Percentiles rank a stretch among this genome's conserved stretches.
phyloP scores from a whole-genome alignment of 192 early-diverging fungal species.

The Backusella psychrophila region DNA sequence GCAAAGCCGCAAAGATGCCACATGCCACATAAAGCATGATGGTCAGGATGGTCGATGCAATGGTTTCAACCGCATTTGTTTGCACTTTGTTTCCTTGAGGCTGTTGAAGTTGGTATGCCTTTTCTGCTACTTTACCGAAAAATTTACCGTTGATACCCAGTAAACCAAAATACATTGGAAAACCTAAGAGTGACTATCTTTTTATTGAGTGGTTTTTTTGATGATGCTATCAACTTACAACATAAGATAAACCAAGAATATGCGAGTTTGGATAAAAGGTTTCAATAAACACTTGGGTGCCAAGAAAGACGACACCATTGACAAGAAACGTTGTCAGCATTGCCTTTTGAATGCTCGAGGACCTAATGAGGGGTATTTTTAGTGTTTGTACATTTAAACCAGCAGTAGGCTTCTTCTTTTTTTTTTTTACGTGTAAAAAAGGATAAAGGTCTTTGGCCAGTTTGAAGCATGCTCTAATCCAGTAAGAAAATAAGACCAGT shows the following conservation, averaged over 20 bases:
- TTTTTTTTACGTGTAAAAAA: slow-evolving; percentile 38
- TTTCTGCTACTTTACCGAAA: slow-evolving; percentile 21
- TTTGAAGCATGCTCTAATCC: slow-evolving; percentile 29
- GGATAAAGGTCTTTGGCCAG: slow-evolving; percentile 38
- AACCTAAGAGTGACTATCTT: slow-evolving; percentile 19
- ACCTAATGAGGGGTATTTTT: slow-evolving; percentile 10
- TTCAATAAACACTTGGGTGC: slow-evolving; percentile 24
- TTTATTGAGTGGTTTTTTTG: background rate
- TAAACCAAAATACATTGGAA: slow-evolving; percentile 26
- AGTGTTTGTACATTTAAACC: background rate
- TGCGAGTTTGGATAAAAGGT: slow-evolving; percentile 20
- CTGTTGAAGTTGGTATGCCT: slow-evolving; percentile 12
- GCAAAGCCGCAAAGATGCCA: slow-evolving; percentile 23
- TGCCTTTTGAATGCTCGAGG: slow-evolving; percentile 29
- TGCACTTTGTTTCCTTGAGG: background rate
- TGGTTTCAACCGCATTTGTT: slow-evolving; percentile 15
- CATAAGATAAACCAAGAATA: slow-evolving; percentile 29
- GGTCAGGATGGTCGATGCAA: slow-evolving; percentile 26
- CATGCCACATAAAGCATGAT: slow-evolving; percentile 27
- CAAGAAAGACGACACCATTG: slow-evolving; percentile 32
- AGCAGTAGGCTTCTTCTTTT: no score
- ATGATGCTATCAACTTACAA: slow-evolving; percentile 6
- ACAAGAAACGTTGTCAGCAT: slow-evolving; percentile 26
- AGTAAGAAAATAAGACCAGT: slow-evolving; percentile 26
- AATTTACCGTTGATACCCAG: slow-evolving; percentile 26